A percentile compares a stretch with the other conserved stretches of the same genome.
Conservation (phyloP, 441 rosid genomes). For the Biscutella laevigata region DNA sequence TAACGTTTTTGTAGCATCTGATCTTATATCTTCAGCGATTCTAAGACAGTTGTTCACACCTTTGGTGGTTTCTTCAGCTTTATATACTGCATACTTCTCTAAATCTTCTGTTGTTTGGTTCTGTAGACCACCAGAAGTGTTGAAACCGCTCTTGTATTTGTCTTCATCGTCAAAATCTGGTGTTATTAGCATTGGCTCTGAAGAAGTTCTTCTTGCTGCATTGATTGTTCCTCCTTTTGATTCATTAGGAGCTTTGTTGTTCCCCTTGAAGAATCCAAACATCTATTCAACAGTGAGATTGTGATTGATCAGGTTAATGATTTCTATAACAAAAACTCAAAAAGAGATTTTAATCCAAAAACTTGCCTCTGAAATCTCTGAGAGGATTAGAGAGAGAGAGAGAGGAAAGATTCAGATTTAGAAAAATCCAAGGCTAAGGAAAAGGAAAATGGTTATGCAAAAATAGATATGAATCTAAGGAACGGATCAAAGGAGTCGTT, state of each 20-base stretch:
- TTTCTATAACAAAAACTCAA: too few species aligned
- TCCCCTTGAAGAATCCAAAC: constrained; percentile 41
- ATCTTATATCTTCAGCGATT: constrained; percentile 52
- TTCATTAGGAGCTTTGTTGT: constrained; percentile 20
- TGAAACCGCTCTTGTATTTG: constrained; percentile 38
- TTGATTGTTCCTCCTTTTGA: constrained; percentile 24
- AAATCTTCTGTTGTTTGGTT: constrained; percentile 46
- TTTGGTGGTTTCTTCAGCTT: constrained; percentile 54
- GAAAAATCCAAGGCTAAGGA: not conserved
- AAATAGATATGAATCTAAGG: not conserved
- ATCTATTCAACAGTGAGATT: constrained; percentile 22
- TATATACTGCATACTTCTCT: constrained; percentile 50
- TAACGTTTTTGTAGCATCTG: constrained; percentile 49
- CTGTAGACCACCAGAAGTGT: constrained; percentile 42
- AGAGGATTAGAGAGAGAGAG: not conserved
- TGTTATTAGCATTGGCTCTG: constrained; percentile 38
- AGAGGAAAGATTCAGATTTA: constrained; percentile 6
- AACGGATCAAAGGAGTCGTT: not conserved
- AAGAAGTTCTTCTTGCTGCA: constrained; percentile 40
- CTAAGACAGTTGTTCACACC: constrained; percentile 47
- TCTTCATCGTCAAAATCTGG: constrained; percentile 30
- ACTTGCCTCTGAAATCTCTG: constrained; percentile 2
- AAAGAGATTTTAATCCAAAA: too few species aligned
- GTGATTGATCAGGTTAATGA: too few species aligned
- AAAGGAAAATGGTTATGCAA: constrained; percentile 6